These are phyloP conservation scores for Rosa persica DNA, from an alignment of 306 rosid genomes.

Conservation along the genomic window DNA sequence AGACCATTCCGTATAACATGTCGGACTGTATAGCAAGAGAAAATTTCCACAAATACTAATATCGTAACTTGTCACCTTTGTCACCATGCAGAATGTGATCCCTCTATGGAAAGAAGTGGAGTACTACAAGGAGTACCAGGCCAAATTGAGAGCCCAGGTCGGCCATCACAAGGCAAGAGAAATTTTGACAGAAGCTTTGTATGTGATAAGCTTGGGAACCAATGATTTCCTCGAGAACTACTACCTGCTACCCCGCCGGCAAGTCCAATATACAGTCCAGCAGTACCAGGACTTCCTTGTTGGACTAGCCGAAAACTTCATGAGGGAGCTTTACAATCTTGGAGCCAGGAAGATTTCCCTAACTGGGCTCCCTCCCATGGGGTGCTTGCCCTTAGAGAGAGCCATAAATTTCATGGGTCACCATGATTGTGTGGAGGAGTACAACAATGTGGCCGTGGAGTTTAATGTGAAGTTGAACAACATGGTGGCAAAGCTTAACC, in stretches of 20 bases:
- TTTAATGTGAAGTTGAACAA: conserved; percentile 39
- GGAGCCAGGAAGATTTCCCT: conserved; percentile 63
- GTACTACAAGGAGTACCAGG: conserved; percentile 60
- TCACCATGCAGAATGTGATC: conserved; percentile 63
- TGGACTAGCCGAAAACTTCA: conserved; percentile 44
- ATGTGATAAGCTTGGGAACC: conserved; percentile 69
- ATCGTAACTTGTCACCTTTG: neutral
- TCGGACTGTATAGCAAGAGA: neutral
- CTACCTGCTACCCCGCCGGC: conserved; percentile 45
- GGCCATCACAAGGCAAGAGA: conserved; percentile 49
- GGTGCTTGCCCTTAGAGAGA: conserved; percentile 81
- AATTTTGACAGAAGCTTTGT: conserved; percentile 42
- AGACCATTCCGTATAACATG: neutral
- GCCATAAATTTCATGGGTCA: conserved; percentile 36
- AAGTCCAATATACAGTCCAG: conserved; percentile 34
- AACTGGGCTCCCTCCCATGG: conserved; percentile 79
- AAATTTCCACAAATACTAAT: neutral
- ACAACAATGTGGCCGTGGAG: conserved; percentile 43
- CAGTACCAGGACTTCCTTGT: conserved; percentile 51
- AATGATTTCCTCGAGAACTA: conserved; percentile 77
- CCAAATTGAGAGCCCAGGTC: conserved; percentile 38
- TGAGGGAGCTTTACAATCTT: conserved; percentile 41
- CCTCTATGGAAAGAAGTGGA: conserved; percentile 75
- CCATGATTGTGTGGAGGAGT: conserved; percentile 35
- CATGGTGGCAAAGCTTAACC: conserved; percentile 31